Base-by-base conservation (phyloP, 2,329 filamentous ascomycete genomes). In the Beauveria australis region DNA sequence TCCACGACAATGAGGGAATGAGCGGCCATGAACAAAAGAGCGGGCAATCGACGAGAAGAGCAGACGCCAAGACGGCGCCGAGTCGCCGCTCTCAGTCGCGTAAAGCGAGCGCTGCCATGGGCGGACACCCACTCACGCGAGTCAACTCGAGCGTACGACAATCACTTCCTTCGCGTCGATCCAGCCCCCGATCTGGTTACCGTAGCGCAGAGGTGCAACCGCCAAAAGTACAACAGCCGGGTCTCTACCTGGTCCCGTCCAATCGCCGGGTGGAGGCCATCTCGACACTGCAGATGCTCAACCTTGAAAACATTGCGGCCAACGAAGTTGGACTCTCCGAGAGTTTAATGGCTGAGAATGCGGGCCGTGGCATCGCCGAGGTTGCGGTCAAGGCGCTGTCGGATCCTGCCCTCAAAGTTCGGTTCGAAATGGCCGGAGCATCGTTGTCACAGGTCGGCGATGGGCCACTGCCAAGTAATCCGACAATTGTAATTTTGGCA, bases 271-370 rank as follows among this genome's bases (percentile, higher is more conserved):
- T 86, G 30, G 85, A 88, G 66, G 78, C 83, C 5, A 83, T 88
- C 33, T 87, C 85, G 19, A 81, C 93, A 6, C 78, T 94, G 44
- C 91, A 96, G 69, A 94, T 97, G 84, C 83, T 96, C 30, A 93
- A 94, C 64, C 83, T 97, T 1, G 94, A 97, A 74, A 92, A 94
- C 68, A 89, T 95, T 60, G 92, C 92, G 0, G 88, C 92, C 62
- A 88, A 90, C 47, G 92, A 97, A 66, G 84, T 95, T 61, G 92
- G 92, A 5, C 79, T 97, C 52, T 89, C 88, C 0, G 91, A 96
- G 70, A 91, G 94, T 58, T 87, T 97, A 73, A 91, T 97, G 78
- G 87, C 91, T 0, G 94, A 97, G 70, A 97, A 93, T 70, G 89
- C 92, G 1, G 93, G 90, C 19, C 85, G 93, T 28, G 90, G 91